Evolutionary conservation across 768 basidiomycete species (phyloP), one percentile per base, ranked within the genome.

Genomic region (Suillus decipiens): DNA sequence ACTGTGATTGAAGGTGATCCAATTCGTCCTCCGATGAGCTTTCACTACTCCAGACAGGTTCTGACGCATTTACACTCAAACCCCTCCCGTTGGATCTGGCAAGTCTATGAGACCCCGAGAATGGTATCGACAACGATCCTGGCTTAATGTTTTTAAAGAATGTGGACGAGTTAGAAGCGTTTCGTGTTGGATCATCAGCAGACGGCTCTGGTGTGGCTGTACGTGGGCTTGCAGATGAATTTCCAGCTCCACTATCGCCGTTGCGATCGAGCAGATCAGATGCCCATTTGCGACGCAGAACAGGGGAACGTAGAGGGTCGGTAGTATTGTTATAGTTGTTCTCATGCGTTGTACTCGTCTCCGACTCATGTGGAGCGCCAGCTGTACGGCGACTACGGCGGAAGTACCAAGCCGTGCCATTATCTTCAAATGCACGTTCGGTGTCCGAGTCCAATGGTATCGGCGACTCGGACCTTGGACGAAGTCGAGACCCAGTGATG

Each of bases 371-470:
- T 45, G 45, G 50, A 22, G 66, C 61, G 24, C 48, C 61, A 34
- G 75, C 43, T 34, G 24, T 70, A 31, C 76, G 71, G 37, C 81
- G 81, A 11, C 80, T 81, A 48, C 84, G 83, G 65, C 79, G 82
- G 67, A 83, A 86, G 62, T 84, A 84, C 77, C 83, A 81, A 34
- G 78, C 76, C 22, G 85, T 83, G 2, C 84, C 83, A 59, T 82
- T 83, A 42, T 66, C 60, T 6, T 79, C 75, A 69, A 91, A 91
- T 1, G 89, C 89, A 5, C 79, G 80, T 74, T 95, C 93, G 0
- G 85, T 85, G 70, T 96, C 93, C 0, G 91, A 89, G 68, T 95
- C 93, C 61, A 90, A 80, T 10, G 92, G 85, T 41, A 92, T 72
- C 11, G 90, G 88, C 11, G 76, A 74, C 33, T 89, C 86, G 15